Base-by-base conservation (phyloP, 148 eudicot genomes). In the Persicaria maculosa region DNA sequence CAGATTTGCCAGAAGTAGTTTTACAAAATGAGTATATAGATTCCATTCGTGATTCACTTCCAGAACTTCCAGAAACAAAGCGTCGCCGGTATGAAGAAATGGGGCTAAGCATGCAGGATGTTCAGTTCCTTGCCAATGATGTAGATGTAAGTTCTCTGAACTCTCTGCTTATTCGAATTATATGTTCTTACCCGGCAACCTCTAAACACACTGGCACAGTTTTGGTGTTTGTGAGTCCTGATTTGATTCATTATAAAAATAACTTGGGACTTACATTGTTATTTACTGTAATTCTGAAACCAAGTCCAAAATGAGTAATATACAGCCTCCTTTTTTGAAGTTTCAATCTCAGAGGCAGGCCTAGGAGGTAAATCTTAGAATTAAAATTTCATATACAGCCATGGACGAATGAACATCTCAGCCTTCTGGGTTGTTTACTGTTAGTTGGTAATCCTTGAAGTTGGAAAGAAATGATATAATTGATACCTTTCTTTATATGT, bases 71-170 rank as follows among this genome's bases (percentile, higher is more conserved):
- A 44, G 98, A 94, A 82, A 81, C 80, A 86, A 94, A 90, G 83
- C 89, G 98, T 74, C 84, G 92, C 7, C 89, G 97, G 77, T 94
- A 92, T 76, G 97, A 90, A 78, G 74, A 80, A 74, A 79, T 94
- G 96, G 97, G 97, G 74, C 83, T 94, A 67, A 87, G 88, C 90
- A 90, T 94, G 97, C 98, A 90, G 82, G 98, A 92, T 71, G 88
- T 94, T 81, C 87, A 88, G 78, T 90, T 90, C 78, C 96, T 94
- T 71, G 93, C 93, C 71, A 88, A 94, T 82, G 97, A 94, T 76
- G 78, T 84, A 25, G 79, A 77, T 76, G 98, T 94, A 87, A 84
- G 98, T 83, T 62, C 43, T 71, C 31, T 75, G 50, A 50, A 10
- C 45, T 9, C 70, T 65, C 44, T 11, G 1, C 9, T 62, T 22